Conservation (phyloP, 2,329 filamentous ascomycete genomes). For the Pseudopyricularia javanii region DNA sequence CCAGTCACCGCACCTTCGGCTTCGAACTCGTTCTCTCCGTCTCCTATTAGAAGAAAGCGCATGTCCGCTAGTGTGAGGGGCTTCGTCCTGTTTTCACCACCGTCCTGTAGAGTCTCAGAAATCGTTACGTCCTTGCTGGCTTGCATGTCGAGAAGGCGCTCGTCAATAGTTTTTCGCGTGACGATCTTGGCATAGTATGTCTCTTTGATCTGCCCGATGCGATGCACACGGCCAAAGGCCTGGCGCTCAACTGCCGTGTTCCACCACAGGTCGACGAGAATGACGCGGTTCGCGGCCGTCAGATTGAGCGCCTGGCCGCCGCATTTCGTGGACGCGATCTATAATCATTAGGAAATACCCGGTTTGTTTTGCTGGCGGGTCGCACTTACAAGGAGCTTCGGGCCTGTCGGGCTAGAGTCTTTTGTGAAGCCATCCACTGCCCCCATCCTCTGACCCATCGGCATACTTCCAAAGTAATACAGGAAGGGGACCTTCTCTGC, state of each 20-base stretch:
- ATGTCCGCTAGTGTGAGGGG: neutral
- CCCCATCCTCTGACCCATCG: neutral
- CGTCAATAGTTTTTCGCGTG: slow-evolving; percentile 44
- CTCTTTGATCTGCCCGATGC: slow-evolving; percentile 50
- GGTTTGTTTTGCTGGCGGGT: neutral
- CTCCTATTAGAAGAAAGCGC: neutral
- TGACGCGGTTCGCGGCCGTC: slow-evolving; percentile 34
- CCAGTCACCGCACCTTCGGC: too few relatives aligned
- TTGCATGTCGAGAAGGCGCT: slow-evolving; percentile 42
- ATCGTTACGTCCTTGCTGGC: slow-evolving; percentile 36
- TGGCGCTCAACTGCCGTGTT: slow-evolving; percentile 51
- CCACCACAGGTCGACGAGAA: slow-evolving; percentile 48
- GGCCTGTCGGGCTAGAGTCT: neutral
- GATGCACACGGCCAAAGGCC: slow-evolving; percentile 45
- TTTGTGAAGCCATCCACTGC: slow-evolving; percentile 14
- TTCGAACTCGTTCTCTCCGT: neutral
- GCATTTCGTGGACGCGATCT: slow-evolving; percentile 22
- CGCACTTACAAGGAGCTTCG: slow-evolving; percentile 20
- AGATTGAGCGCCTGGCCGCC: slow-evolving; percentile 28
- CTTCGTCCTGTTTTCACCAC: neutral
- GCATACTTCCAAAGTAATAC: slow-evolving; percentile 21
- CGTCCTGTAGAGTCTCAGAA: slow-evolving; percentile 18
- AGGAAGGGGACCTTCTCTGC: slow-evolving; percentile 18
- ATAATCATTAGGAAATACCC: neutral
- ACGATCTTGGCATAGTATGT: slow-evolving; percentile 47